Base-by-base conservation (phyloP, 164 flowering plant genomes). In the Echeveria elegans region DNA sequence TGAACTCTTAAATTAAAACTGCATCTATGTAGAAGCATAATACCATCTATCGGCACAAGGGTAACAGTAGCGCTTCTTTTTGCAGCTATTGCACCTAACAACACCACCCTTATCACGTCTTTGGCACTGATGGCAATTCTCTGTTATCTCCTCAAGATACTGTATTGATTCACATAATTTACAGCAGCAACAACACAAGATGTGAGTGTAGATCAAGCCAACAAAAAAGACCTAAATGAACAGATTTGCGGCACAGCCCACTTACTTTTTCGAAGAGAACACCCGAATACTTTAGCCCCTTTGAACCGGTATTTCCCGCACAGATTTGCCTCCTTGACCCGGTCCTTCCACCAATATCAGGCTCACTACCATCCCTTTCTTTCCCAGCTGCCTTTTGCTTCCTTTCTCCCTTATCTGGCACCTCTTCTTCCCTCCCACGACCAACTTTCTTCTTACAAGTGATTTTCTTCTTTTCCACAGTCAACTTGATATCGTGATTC, bases 111-210 rank as follows among this genome's bases (percentile, higher is more conserved):
- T 76, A 31, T 76, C 75, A 34, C 64, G 73, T 43, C 74, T 68
- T 59, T 68, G 73, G 64, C 79, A 76, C 34, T 76, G 79, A 56
- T 76, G 79, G 58, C 79, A 76, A 67, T 60, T 73, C 28, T 32
- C 43, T 0, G 73, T 66, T 32, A 40, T 19, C 45, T 67, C 68
- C 29, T 41, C 68, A 16, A 63, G 11, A 18, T 38, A 48, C 68
- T 66, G 37, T 14, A n/a, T 5, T 62, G 65, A 45, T 32, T 58
- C 11, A 6, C 38, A 52, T 43, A 30, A 40, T n/a, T n/a, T 7
- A 50, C 58, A 50, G 58, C 58, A 23, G 21, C n/a, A 50, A 1
- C 8, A 50, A 18, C 24, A 23, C 24, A 50, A 21, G 24, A 11
- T 5, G 9, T n/a, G 26, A 19, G 24, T n/a, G 6, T 50, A 50